Conservation (phyloP, 2,329 filamentous ascomycete species). For the Seiridium cupressi region DNA sequence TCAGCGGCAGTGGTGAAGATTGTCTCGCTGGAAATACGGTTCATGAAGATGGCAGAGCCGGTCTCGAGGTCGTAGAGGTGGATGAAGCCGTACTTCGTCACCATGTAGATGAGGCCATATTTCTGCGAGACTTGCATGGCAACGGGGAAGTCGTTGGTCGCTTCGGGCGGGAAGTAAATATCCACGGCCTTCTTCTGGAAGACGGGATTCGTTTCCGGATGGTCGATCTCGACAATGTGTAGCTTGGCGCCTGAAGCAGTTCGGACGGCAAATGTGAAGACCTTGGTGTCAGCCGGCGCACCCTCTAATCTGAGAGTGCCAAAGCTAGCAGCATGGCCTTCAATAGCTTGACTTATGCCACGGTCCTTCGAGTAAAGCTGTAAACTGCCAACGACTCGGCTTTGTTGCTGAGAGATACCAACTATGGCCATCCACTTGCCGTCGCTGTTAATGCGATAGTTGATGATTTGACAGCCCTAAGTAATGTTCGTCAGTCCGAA, state of each 20-base stretch:
- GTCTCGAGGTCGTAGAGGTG: slow-evolving; percentile 98
- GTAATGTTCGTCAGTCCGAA: neutral
- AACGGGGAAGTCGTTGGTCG: slow-evolving; percentile 95
- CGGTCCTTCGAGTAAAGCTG: slow-evolving; percentile 96
- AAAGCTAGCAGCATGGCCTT: slow-evolving; percentile 94
- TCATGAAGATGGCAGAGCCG: slow-evolving; percentile 97
- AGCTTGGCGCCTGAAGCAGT: slow-evolving; percentile 88
- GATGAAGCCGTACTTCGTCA: slow-evolving; percentile 99
- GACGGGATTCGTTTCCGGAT: slow-evolving; percentile 80
- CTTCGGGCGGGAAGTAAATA: slow-evolving; percentile 95
- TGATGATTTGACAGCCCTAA: slow-evolving; percentile 97
- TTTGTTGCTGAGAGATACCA: slow-evolving; percentile 90
- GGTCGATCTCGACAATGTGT: slow-evolving; percentile 96
- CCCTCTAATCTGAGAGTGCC: slow-evolving; percentile 87
- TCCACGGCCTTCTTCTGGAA: slow-evolving; percentile 97
- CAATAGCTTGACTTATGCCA: slow-evolving; percentile 95
- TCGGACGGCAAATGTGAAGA: slow-evolving; percentile 95
- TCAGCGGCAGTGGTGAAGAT: slow-evolving; percentile 94
- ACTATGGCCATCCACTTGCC: slow-evolving; percentile 99
- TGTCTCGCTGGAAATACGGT: slow-evolving; percentile 97
- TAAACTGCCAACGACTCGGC: slow-evolving; percentile 92
- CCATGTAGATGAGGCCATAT: slow-evolving; percentile 94
- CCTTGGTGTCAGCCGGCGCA: slow-evolving; percentile 84
- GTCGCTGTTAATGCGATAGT: slow-evolving; percentile 93
- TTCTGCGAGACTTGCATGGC: slow-evolving; percentile 96